Conservation (phyloP, 1,139 yeast genomes). For the Dujonia santamariae region DNA sequence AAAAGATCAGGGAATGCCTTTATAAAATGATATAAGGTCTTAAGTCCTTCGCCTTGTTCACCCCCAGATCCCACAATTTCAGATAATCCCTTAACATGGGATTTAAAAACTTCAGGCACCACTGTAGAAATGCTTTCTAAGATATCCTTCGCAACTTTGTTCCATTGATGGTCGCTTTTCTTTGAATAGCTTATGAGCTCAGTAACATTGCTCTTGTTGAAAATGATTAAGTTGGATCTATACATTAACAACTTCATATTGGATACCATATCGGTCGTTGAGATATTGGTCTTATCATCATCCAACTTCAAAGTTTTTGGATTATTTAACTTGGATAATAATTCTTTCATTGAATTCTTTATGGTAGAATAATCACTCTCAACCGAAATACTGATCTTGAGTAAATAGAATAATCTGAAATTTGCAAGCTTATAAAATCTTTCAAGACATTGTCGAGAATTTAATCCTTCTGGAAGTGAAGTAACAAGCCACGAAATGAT, state of each 20-base stretch:
- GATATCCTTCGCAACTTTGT: conserved; percentile 45
- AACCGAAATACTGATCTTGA: conserved; percentile 52
- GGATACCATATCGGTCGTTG: conserved; percentile 47
- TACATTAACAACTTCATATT: conserved; percentile 56
- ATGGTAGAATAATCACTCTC: conserved; percentile 62
- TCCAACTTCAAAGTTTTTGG: conserved; percentile 44
- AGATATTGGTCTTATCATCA: conserved; percentile 34
- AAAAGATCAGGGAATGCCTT: conserved; percentile 43
- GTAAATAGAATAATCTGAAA: conserved; percentile 52
- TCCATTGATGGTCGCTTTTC: conserved; percentile 26
- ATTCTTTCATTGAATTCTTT: conserved; percentile 58
- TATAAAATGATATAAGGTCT: conserved; percentile 60
- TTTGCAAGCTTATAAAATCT: conserved; percentile 54
- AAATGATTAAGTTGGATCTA: conserved; percentile 59
- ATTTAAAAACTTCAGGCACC: conserved; percentile 63
- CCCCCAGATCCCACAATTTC: conserved; percentile 16
- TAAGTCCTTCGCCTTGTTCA: conserved; percentile 27
- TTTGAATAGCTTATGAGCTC: conserved; percentile 50
- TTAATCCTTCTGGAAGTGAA: conserved; percentile 52
- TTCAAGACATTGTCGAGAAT: conserved; percentile 47
- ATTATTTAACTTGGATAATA: conserved; percentile 52
- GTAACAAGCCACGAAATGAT: conserved; percentile 64
- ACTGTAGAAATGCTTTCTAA: conserved; percentile 59
- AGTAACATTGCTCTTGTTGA: conserved; percentile 63
- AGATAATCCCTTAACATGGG: conserved; percentile 53